These are phyloP conservation scores for Penicillium digitatum DNA, from an alignment of 2,329 filamentous ascomycete species.

Conservation along the genomic window DNA sequence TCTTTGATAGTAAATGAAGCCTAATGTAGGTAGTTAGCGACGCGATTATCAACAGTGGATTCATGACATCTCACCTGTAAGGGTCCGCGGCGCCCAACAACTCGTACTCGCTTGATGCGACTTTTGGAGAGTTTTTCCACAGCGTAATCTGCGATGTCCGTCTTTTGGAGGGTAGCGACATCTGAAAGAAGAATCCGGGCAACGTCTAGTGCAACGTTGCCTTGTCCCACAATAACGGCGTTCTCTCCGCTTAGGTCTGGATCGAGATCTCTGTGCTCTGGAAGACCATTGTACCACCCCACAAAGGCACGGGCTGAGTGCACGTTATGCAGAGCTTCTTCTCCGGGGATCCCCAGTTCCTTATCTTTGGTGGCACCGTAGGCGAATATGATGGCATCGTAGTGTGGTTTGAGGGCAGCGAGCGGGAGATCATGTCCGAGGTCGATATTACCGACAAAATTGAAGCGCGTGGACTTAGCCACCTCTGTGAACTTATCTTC, in stretches of 20 bases:
- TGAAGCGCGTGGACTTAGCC: conserved; percentile 75
- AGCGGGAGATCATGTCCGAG: conserved; percentile 70
- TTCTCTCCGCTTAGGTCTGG: conserved; percentile 75
- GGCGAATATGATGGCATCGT: conserved; percentile 86
- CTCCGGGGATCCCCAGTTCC: conserved; percentile 73
- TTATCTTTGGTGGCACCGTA: conserved; percentile 88
- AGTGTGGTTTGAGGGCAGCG: conserved; percentile 67
- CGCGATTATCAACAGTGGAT: neutral
- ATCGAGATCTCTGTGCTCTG: conserved; percentile 69
- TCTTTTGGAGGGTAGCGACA: conserved; percentile 68
- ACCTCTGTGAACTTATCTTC: conserved; percentile 91
- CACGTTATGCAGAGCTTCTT: conserved; percentile 63
- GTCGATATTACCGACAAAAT: conserved; percentile 84
- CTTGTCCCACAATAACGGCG: conserved; percentile 86
- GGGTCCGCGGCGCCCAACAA: conserved; percentile 86
- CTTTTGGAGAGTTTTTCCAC: conserved; percentile 68
- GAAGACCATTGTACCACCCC: conserved; percentile 96
- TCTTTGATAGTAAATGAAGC: conserved; percentile 96
- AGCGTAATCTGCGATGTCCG: conserved; percentile 85
- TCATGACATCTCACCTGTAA: conserved; percentile 61
- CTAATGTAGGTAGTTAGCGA: conserved; percentile 40
- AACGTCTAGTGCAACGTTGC: conserved; percentile 93
- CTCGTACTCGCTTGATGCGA: conserved; percentile 70
- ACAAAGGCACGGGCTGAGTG: conserved; percentile 91
- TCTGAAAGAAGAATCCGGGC: conserved; percentile 79